Base-by-base conservation (phyloP, 768 basidiomycete genomes). In the Tubosaeta sp. region DNA sequence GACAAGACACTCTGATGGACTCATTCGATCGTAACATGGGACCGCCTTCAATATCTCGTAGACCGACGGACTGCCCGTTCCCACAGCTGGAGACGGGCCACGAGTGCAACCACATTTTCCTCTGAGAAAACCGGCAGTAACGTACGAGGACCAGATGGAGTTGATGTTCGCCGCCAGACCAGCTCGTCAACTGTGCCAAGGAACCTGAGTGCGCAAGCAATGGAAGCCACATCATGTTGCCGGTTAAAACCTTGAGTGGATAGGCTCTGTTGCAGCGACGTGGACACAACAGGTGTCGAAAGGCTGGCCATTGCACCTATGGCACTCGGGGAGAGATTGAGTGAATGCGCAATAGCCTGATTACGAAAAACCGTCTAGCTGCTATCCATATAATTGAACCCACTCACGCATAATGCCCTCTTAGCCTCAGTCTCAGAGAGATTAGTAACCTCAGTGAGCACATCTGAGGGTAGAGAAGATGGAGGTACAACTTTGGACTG, bases 81-180 rank as follows among this genome's bases (percentile, higher is more conserved):
- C 67, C 67, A 70, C 12, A 70, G 48, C 22, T 54, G 55, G 33
- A 68, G 59, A 17, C 68, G 65, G 19, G 63, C 42, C 13, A 53
- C 13, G n/a, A 70, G 56, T 3, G 65, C 52, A 27, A 53, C 44
- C 2, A 34, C 25, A 14, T 70, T 70, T 14, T 59, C 69, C 38
- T 57, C 65, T 1, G 66, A 68, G 50, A 52, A 68, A 1, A 59
- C 34, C 0, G 59, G 59, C 1, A 53, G 44, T 5, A 60, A 39
- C 22, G 52, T 48, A 27, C 54, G 51, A 11, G 54, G 51, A 4
- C 48, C 57, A 5, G 55, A 54, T 2, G 53, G 31, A 2, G 33
- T 41, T 22, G 58, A 52, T 25, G 54, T 44, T 8, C 67, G 56
- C 31, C 58, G 60, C 67, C 67, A 68, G 11, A 68, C 58, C 1